Conservation (phyloP, 2,329 filamentous ascomycete species). For the Magnaporthiopsis incrustans region DNA sequence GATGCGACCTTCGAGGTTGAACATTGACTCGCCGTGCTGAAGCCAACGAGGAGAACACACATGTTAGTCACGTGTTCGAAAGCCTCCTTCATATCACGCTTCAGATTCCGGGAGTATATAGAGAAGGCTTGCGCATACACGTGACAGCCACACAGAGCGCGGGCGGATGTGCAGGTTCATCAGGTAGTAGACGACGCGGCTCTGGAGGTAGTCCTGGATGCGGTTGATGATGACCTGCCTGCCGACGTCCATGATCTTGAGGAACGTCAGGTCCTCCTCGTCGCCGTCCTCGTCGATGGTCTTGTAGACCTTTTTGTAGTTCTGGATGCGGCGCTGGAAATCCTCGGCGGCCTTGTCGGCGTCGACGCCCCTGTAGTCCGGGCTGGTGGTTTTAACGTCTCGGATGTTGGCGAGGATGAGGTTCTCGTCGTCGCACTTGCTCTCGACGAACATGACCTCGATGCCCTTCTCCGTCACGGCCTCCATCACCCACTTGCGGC, state of each 20-base stretch:
- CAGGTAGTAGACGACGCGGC: constrained; percentile 92
- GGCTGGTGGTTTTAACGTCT: constrained; percentile 93
- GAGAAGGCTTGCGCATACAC: constrained; percentile 45
- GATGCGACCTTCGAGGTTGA: constrained; percentile 84
- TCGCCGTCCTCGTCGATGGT: constrained; percentile 75
- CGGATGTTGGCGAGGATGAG: constrained; percentile 97
- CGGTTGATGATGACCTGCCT: constrained; percentile 96
- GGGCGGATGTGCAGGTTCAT: constrained; percentile 98
- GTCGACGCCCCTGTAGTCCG: constrained; percentile 90
- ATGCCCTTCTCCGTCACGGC: constrained; percentile 67
- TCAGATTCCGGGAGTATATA: constrained; percentile 5
- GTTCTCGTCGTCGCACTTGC: constrained; percentile 91
- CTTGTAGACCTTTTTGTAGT: constrained; percentile 96
- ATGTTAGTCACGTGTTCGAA: not conserved
- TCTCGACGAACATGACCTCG: constrained; percentile 93
- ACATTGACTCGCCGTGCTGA: constrained; percentile 89
- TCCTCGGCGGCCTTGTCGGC: constrained; percentile 85
- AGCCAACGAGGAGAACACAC: not conserved
- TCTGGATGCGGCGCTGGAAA: constrained; percentile 88
- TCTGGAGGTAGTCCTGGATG: constrained; percentile 94
- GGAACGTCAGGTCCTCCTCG: constrained; percentile 82
- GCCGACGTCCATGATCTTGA: constrained; percentile 95
- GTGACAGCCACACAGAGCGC: constrained; percentile 90
- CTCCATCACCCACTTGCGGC: constrained; percentile 86
- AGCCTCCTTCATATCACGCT: too few relatives aligned